Base-by-base conservation (phyloP, 345 rosid genomes). In the Citrus unshiu region DNA sequence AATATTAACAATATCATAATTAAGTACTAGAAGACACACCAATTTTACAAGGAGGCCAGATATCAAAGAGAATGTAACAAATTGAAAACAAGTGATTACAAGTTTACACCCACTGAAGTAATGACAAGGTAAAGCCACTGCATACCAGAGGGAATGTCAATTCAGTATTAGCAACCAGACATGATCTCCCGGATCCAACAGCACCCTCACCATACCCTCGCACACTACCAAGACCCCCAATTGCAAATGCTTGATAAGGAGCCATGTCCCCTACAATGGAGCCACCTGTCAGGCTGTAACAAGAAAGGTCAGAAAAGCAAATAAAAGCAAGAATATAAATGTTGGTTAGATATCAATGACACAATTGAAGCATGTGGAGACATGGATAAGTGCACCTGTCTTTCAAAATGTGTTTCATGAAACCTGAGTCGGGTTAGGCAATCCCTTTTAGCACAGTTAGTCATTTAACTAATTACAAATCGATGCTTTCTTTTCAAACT, bases 211-310 rank as follows among this genome's bases (percentile, higher is more conserved):
- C 99, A 81, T 93, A 93, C 43, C 99, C 98, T 62, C 98, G 87
- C 14, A 95, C 97, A 75, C 94, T 92, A 74, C 92, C 94, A 56
- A 89, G 72, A 79, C 99, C 99, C 37, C 99, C 99, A 69, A 95
- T 86, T 79, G 98, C 87, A 89, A 95, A 95, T 76, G 99, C 97
- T 86, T 93, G 99, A 85, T 93, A 92, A 81, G 99, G 98, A 84
- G 99, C 96, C 96, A 95, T 95, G 85, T 93, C 98, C 82, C 99
- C 99, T 58, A 95, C 99, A 81, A 93, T 95, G 56, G 98, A 93
- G 78, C 99, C 98, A 80, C 96, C 97, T 85, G 96, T 91, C 86
- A 95, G 81, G 87, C 98, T 95, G 89, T 73, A 72, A 77, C 77
- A 84, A 51, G 61, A 83, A 75, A 79, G 65, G 75, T 84, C 67